These are phyloP conservation scores for Garcileccinum viscosum DNA, from an alignment of 1,284 basidiomycete species.

Conservation along the genomic window DNA sequence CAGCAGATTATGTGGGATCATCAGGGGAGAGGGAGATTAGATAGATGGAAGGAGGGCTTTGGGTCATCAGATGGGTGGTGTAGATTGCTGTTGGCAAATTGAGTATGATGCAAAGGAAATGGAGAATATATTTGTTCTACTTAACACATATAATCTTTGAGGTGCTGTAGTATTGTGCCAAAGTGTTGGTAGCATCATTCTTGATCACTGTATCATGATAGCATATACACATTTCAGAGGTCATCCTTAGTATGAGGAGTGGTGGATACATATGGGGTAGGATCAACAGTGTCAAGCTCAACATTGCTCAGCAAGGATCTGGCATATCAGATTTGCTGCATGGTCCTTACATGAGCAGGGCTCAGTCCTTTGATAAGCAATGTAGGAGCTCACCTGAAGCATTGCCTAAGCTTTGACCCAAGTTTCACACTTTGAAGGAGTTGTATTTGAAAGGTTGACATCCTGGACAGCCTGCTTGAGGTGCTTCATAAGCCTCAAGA, in stretches of 20 bases:
- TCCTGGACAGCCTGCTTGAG: constrained; percentile 62
- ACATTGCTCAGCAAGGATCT: constrained; percentile 62
- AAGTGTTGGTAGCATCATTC: constrained; percentile 52
- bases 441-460: constrained; percentile 53
- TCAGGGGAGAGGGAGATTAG: constrained; percentile 31
- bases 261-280: constrained; percentile 49
- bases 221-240: not conserved
- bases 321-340: constrained; percentile 69
- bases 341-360: not conserved
- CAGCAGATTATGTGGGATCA: constrained; percentile 4
- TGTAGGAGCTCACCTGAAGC: constrained; percentile 63
- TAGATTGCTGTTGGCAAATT: constrained; percentile 30
- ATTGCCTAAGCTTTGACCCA: constrained; percentile 66
- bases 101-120: not conserved
- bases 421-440: constrained; percentile 39
- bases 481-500: constrained; percentile 63
- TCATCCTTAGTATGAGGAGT: too few relatives aligned
- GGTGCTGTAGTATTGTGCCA: constrained; percentile 54
- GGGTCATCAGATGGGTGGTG: constrained; percentile 46
- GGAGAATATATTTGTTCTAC: constrained; percentile 53
- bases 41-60: constrained; percentile 45
- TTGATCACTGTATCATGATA: constrained; percentile 46
- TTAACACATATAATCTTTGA: constrained; percentile 57
- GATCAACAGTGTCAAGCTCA: constrained; percentile 52
- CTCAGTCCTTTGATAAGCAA: too few relatives aligned